Evolutionary conservation across 2,329 filamentous ascomycete species (phyloP), one percentile per base, ranked within the genome.

Genomic region (Beauveria bassiana): DNA sequence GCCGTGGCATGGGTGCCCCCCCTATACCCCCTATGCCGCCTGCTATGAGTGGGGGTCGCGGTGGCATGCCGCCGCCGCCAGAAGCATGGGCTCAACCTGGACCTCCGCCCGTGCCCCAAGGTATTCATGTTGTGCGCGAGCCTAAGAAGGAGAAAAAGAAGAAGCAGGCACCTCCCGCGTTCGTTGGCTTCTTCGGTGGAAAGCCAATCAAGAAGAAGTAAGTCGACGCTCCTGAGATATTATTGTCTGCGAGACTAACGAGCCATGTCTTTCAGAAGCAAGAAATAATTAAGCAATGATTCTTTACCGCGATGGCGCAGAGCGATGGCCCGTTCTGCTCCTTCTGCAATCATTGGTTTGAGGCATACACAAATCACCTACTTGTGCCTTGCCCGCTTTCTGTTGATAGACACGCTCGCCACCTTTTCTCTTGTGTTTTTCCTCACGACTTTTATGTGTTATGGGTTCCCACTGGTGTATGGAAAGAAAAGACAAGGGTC

Each of bases 181-280:
- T 68, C 62, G 62, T 65, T 53, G 66, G 65, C 18, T 71, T 71
- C 53, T 65, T 71, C 49, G 68, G 67, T 40, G 69, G 69, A 51
- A 71, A 70, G 52, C 57, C 62, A 24, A 52, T 63, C 20, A 71
- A 70, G 66, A 71, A 72, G 68, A 73, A 71, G 68, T 72, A 61
- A 67, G 70, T 67, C 16, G 31, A 43, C 26, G 22, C 42, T 45
- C 16, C 7, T 14, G 3, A 18, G 20, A 24, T 2, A 6, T 14
- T 22, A 16, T 42, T 26, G 16, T 18, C 26, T 24, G 4, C 22
- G 8, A 55, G 10, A 22, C 22, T 38, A 50, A 22, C 56, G n/a
- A 55, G 43, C 51, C 7, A 56, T 16, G 18, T 22, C 34, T 22
- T 50, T 4, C 10, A 58, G 55, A 38, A 45, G 56, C 45, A 61